Base-by-base conservation (phyloP, 106 monocot species). In the Dendrobium chrysotoxum region DNA sequence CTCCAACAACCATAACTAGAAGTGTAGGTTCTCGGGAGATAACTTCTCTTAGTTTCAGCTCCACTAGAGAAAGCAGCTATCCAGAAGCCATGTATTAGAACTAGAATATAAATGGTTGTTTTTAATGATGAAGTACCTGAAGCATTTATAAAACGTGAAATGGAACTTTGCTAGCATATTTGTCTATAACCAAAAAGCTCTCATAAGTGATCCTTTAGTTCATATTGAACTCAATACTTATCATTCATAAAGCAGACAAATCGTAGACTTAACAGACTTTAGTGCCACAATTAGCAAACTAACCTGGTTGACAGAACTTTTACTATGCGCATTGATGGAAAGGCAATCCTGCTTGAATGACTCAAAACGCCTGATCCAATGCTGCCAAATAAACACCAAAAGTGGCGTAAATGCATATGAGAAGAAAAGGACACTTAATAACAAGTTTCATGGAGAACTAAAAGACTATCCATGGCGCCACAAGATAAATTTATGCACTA, bases 1-100 rank as follows among this genome's bases (percentile, higher is more conserved):
- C 88, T 53, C 94, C 97, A 86, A 98, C 89, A 41, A 98, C 94
- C 88, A 98, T 88, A 78, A 98, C 92, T 82, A 98, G 89, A 86
- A 98, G 89, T 7, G 97, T 98, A 12, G 97, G 97, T 84, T 98
- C 97, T 81, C 85, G 94, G 31, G 89, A 89, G 38, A 94, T 92
- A 42, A 79, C 82, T 89, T 98, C 97, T 84, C 91, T 94, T 80
- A 98, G 66, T 83, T 94, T 98, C 75, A 92, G 85, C 79, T 98
- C 97, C 80, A 89, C 97, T 42, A 98, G 82, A 61, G 91, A 86
- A 85, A 98, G 90, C 54, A 98, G 97, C 97, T 98, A 47, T 79
- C 25, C 28, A 78, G 1, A 74, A 74, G 41, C 39, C 21, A 74
- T 74, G 35, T 13, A 35, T 70, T 70, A 70, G 70, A 31, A 15